A percentile compares a stretch with the other conserved stretches of the same genome.
Evolutionary conservation across 331 rosid genomes (phyloP).

Genomic region (Ulmus americana): DNA sequence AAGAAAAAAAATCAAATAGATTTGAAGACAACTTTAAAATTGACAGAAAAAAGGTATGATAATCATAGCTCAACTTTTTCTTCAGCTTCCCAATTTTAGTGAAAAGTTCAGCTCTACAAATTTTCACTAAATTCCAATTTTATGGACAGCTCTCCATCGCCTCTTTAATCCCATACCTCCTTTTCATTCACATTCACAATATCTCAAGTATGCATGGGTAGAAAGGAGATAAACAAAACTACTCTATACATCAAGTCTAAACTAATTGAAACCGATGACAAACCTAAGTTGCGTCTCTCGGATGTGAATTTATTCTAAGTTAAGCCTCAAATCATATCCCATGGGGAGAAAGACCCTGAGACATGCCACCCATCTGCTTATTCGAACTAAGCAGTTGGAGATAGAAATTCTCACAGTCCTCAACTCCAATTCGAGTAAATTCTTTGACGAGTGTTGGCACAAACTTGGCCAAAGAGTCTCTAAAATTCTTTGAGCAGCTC

Average conservation of each 20-base stretch:
- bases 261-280: slow-evolving; percentile 2
- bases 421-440: slow-evolving; percentile 44
- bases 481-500: slow-evolving; percentile 61
- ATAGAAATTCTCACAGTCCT: slow-evolving; percentile 48
- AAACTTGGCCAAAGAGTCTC: slow-evolving; percentile 28
- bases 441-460: slow-evolving; percentile 39
- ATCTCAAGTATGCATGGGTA: slow-evolving; percentile 30
- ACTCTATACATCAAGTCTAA: slow-evolving; percentile 20
- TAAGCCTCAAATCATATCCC: slow-evolving; percentile 28
- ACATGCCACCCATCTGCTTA: slow-evolving; percentile 9
- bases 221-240: slow-evolving; percentile 17
- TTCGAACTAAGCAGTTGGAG: slow-evolving; percentile 25
- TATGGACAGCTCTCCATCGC: background rate
- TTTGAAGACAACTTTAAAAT: too few relatives aligned
- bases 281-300: slow-evolving; percentile 19
- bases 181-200: slow-evolving; percentile 35
- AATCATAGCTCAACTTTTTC: background rate
- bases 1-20: too few relatives aligned
- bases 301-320: slow-evolving; percentile 17
- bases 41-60: too few relatives aligned
- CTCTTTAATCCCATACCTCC: slow-evolving; percentile 23
- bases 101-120: background rate
- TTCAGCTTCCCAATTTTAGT: slow-evolving; percentile 8
- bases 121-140: background rate
- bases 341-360: slow-evolving; percentile 26